Percentiles rank a stretch among this genome's conserved stretches.
phyloP scores from a whole-genome alignment of 2,329 filamentous ascomycete genomes.

The Aspergillus sp. region DNA sequence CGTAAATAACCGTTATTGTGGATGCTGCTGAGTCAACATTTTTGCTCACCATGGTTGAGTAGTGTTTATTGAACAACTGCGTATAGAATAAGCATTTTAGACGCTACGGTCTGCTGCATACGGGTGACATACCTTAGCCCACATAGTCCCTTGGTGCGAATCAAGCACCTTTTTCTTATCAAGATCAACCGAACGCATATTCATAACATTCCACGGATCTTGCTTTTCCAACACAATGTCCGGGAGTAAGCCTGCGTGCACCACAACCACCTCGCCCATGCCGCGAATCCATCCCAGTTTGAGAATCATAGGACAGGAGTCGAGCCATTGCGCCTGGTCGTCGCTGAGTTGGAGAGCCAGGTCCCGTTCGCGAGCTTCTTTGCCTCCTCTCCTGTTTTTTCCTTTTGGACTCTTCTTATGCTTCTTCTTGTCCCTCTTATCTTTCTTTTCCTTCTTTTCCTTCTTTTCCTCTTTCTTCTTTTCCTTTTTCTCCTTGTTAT shows the following conservation, averaged over 20 bases:
- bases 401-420: neutral
- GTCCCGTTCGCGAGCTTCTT: constrained; percentile 32
- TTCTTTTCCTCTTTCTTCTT: neutral
- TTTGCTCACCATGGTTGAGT: constrained; percentile 19
- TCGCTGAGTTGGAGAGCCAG: constrained; percentile 52
- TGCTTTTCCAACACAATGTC: constrained; percentile 62
- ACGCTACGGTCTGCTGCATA: neutral
- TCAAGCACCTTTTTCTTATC: constrained; percentile 17
- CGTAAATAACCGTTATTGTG: constrained; percentile 70
- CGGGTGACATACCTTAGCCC: constrained; percentile 7
- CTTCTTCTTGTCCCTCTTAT: neutral
- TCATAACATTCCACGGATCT: constrained; percentile 79
- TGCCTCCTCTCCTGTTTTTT: constrained; percentile 10
- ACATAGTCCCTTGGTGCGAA: neutral
- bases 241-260: constrained; percentile 80
- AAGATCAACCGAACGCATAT: constrained; percentile 74
- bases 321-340: constrained; percentile 63
- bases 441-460: neutral
- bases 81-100: neutral
- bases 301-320: constrained; percentile 69
- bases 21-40: constrained; percentile 15
- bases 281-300: constrained; percentile 57
- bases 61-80: constrained; percentile 48
- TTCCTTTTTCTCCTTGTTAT: constrained; percentile 20
- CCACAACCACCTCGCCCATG: constrained; percentile 63